Base-by-base conservation (phyloP, 129 eudicot species). In the Pseudognaphalium luteoalbum region DNA sequence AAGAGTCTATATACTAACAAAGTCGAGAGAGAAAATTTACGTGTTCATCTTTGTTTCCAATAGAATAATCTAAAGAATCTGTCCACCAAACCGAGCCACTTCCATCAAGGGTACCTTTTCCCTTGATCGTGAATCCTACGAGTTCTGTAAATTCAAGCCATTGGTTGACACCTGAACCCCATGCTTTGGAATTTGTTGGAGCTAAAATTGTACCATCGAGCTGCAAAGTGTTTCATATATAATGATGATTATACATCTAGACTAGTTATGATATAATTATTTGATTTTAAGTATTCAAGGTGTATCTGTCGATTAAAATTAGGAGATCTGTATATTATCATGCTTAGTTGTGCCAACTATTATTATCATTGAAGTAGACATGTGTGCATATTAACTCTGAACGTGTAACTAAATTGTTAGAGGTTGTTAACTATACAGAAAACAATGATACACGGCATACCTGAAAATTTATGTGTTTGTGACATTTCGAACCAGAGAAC, bases 21-120 rank as follows among this genome's bases (percentile, higher is more conserved):
- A 19, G 12, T n/a, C 63, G 11, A 42, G 30, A 73, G 39, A 30
- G 21, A 7, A 68, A 57, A 39, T 61, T 82, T 86, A 90, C 93
- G 3, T 88, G 89, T 39, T 78, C 84, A 33, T 50, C 66, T 65
- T 70, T 32, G 25, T 88, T 86, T 19, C 20, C 29, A 4, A 52
- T 62, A 16, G 86, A 86, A 76, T 81, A 87, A 50, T 59, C 25
- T 35, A 83, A 74, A 29, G 88, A 66, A 15, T 76, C 70, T 35
- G 80, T 72, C 97, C 97, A 90, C 97, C 98, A 93, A 78, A 79
- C 81, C 3, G 92, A 87, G 35, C 98, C 98, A 33, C 84, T 88
- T 79, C 98, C 98, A 63, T 93, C 93, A 56, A 93, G 79, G 28
- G 65, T 70, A 64, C 98, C 96, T 61, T 84, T 87, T 66, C 98